Evolutionary conservation across 2,329 filamentous ascomycete genomes (phyloP).

Genomic region (Trichoderma endophyticum): DNA sequence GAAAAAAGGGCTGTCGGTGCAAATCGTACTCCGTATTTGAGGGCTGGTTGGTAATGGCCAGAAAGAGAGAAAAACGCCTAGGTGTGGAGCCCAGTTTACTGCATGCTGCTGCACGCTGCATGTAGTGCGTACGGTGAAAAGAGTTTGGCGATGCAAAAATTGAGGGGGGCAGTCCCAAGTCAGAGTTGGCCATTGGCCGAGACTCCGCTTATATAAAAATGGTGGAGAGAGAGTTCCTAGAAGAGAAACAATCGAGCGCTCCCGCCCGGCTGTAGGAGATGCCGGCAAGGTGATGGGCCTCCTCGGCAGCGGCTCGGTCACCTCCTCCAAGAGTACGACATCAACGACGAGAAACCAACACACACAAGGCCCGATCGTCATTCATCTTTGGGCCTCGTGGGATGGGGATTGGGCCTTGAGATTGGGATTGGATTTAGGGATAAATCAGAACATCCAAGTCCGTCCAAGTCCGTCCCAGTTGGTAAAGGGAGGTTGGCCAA

Average conservation of each 20-base stretch:
- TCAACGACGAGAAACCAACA: background rate
- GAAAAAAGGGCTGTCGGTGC: background rate
- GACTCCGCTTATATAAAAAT: background rate
- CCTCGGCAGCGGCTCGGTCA: background rate
- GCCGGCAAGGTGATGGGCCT: background rate
- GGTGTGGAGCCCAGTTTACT: slow-evolving; percentile 5
- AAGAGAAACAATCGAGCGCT: background rate
- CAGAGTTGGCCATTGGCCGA: background rate
- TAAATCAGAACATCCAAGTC: background rate
- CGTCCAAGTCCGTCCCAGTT: background rate
- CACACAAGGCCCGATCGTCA: background rate
- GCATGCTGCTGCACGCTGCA: background rate
- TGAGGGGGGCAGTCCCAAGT: background rate
- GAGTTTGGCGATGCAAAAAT: slow-evolving; percentile 3
- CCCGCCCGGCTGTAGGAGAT: background rate
- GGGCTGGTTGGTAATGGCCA: background rate
- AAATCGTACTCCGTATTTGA: background rate
- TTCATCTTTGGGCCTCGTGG: background rate
- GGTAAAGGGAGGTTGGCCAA: background rate
- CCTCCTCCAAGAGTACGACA: background rate
- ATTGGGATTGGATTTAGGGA: background rate
- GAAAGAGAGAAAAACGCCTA: slow-evolving; percentile 16
- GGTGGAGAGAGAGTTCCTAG: background rate
- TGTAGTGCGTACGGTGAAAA: background rate
- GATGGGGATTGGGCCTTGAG: background rate